Evolutionary conservation across 306 rosid species (phyloP).

Genomic region (Acmispon strigosus): DNA sequence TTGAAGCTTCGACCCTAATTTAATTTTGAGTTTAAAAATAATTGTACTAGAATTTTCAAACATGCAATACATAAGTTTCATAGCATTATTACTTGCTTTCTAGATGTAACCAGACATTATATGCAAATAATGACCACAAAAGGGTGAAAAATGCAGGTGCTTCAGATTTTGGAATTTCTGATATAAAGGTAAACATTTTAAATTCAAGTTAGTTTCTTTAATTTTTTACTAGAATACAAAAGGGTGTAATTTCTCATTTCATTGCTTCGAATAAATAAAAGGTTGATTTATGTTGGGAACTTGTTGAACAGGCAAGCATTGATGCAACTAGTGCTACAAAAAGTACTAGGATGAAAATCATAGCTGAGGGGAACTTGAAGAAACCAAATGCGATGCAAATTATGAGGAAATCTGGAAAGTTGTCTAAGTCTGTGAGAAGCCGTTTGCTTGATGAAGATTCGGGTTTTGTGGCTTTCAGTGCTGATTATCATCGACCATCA

Average conservation of each 20-base stretch:
- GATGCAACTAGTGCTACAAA: not conserved
- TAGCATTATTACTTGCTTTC: not conserved
- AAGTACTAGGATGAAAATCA: not conserved
- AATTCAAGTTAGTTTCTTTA: not conserved
- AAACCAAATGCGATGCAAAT: not conserved
- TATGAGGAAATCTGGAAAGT: not conserved
- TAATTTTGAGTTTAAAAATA: too few relatives aligned
- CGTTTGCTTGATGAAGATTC: slow-evolving; percentile 15
- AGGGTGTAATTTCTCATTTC: not conserved
- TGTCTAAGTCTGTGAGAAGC: slow-evolving; percentile 2
- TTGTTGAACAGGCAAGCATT: slow-evolving; percentile 13
- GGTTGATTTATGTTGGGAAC: not conserved
- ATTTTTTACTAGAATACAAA: not conserved
- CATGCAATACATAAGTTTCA: too few relatives aligned
- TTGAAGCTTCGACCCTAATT: too few relatives aligned
- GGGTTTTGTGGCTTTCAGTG: slow-evolving; percentile 36
- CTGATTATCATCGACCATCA: slow-evolving; percentile 46
- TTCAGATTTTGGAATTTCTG: not conserved
- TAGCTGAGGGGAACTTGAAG: not conserved
- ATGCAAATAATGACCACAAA: not conserved
- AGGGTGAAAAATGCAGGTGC: slow-evolving; percentile 14
- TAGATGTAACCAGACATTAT: not conserved
- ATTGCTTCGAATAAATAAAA: not conserved
- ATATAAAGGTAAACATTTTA: slow-evolving; percentile 16
- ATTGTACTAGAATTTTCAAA: too few relatives aligned